A percentile compares a stretch with the other conserved stretches of the same genome.
Evolutionary conservation across 2,329 filamentous ascomycete genomes (phyloP).

Genomic region (Penicillium sp.): DNA sequence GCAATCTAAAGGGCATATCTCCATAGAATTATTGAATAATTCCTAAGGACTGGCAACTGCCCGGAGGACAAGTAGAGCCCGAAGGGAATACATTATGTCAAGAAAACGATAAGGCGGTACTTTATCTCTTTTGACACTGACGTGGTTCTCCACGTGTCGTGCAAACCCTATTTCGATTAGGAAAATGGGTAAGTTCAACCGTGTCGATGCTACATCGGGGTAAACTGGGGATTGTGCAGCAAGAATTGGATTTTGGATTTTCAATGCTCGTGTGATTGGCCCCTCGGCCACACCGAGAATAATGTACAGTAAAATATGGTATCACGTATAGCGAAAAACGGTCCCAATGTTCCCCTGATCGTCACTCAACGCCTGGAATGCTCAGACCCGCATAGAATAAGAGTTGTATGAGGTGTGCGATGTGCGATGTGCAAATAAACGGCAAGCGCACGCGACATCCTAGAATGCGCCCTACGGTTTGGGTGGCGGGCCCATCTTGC

Average conservation of each 20-base stretch:
- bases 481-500: conserved; percentile 56
- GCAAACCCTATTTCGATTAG: conserved; percentile 10
- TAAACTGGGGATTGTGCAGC: neutral
- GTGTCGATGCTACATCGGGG: conserved; percentile 6
- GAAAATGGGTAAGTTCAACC: neutral
- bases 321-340: conserved; percentile 1
- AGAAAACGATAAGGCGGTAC: neutral
- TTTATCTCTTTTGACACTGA: neutral
- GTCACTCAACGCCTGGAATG: conserved; percentile 26
- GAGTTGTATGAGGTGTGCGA: neutral
- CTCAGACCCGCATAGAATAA: conserved; percentile 10
- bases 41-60: no score
- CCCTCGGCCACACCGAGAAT: neutral
- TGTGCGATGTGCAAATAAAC: conserved; percentile 8
- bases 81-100: neutral
- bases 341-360: conserved; percentile 7
- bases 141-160: conserved; percentile 11
- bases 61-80: neutral
- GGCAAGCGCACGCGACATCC: conserved; percentile 3
- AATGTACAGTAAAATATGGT: conserved; percentile 14
- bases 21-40: no score
- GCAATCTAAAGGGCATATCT: neutral
- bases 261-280: conserved; percentile 6
- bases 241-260: neutral
- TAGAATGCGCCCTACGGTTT: conserved; percentile 28